phyloP scores from a whole-genome alignment of 768 basidiomycete species.

The Phlebiopsis gigantea region DNA sequence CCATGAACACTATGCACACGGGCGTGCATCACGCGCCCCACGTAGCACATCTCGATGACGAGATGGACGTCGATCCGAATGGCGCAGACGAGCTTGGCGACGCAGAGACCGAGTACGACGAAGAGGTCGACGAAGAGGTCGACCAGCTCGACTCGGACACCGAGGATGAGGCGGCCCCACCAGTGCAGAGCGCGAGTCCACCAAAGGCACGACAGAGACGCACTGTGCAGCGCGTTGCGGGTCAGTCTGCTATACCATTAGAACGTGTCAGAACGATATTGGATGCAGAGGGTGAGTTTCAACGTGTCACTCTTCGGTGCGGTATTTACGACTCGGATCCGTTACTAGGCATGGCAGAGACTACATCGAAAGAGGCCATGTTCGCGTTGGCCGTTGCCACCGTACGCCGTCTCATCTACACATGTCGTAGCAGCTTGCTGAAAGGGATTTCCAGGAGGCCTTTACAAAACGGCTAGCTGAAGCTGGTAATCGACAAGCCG shows the following conservation, averaged over 20 bases:
- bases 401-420: slow-evolving; percentile 33
- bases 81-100: slow-evolving; percentile 18
- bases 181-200: slow-evolving; percentile 1
- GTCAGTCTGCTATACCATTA: slow-evolving; percentile 63
- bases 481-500: slow-evolving; percentile 64
- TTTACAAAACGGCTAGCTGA: slow-evolving; percentile 74
- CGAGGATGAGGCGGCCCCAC: slow-evolving; percentile 27
- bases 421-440: not conserved
- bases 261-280: slow-evolving; percentile 70
- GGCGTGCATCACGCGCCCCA: not conserved
- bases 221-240: slow-evolving; percentile 46
- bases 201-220: slow-evolving; percentile 27
- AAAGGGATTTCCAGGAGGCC: slow-evolving; percentile 58
- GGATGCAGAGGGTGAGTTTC: slow-evolving; percentile 63
- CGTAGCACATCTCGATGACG: slow-evolving; percentile 6
- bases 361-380: slow-evolving; percentile 68
- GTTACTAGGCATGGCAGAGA: slow-evolving; percentile 49
- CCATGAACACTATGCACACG: slow-evolving; percentile 1
- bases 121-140: slow-evolving; percentile 48
- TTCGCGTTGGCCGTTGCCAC: slow-evolving; percentile 75
- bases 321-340: slow-evolving; percentile 6
- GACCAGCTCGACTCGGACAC: slow-evolving; percentile 64
- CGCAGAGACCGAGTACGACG: slow-evolving; percentile 35
- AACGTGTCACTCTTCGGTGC: slow-evolving; percentile 2
- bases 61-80: slow-evolving; percentile 9